phyloP scores from a whole-genome alignment of 495 filamentous ascomycete species.

The Tuber melanosporum region DNA sequence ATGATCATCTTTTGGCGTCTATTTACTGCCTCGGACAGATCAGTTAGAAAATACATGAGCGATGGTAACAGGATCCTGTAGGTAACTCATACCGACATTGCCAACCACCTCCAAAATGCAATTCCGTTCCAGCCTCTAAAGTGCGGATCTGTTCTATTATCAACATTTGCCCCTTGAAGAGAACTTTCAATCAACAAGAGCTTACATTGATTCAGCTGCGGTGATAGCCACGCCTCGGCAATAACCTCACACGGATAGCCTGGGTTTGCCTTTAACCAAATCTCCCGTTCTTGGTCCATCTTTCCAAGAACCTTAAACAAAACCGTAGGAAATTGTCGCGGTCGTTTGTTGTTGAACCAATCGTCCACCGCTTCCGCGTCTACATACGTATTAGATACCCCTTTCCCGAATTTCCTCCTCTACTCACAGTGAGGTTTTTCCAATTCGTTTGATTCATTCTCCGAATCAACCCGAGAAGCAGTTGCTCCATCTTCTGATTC shows the following conservation, averaged over 20 bases:
- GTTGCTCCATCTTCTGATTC: not conserved
- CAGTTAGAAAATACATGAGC: not conserved
- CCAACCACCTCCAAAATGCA: constrained; percentile 27
- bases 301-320: constrained; percentile 27
- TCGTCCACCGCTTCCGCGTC: constrained; percentile 21
- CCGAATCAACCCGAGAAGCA: not conserved
- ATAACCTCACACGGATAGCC: constrained; percentile 13
- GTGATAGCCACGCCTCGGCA: constrained; percentile 26
- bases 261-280: constrained; percentile 22
- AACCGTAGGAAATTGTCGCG: constrained; percentile 24
- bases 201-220: constrained; percentile 25
- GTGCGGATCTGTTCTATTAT: constrained; percentile 16
- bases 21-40: not conserved
- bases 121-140: constrained; percentile 24
- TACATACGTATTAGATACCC: not conserved
- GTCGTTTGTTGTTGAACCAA: constrained; percentile 30
- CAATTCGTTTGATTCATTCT: not conserved
- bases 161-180: constrained; percentile 1
- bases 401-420: not conserved
- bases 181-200: not conserved
- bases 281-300: constrained; percentile 21
- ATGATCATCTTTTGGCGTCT: constrained; percentile 9
- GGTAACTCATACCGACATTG: constrained; percentile 13
- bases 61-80: not conserved
- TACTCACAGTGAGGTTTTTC: not conserved